Evolutionary conservation across 1,139 yeast genomes (phyloP).

Genomic region (Pichia terricola): DNA sequence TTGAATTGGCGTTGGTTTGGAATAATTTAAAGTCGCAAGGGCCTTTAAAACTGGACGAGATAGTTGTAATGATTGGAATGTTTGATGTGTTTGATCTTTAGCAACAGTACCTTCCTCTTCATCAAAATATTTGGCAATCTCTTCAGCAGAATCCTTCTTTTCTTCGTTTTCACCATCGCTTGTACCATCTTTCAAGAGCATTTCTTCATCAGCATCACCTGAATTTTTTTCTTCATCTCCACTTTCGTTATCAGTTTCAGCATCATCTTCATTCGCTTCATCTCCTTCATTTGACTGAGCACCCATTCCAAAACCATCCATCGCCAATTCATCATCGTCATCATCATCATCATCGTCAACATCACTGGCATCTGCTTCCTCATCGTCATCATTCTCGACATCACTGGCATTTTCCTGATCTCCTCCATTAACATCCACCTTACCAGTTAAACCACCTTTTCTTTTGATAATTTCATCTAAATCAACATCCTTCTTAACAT

Average conservation of each 20-base stretch:
- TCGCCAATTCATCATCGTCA: slow-evolving; percentile 48
- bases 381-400: slow-evolving; percentile 29
- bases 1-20: slow-evolving; percentile 88
- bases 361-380: slow-evolving; percentile 23
- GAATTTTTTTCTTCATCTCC: slow-evolving; percentile 41
- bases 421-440: slow-evolving; percentile 32
- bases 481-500: slow-evolving; percentile 57
- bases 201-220: slow-evolving; percentile 24
- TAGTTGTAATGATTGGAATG: slow-evolving; percentile 68
- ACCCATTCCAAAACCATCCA: slow-evolving; percentile 74
- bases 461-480: slow-evolving; percentile 76
- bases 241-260: slow-evolving; percentile 47
- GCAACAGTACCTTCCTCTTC: slow-evolving; percentile 40
- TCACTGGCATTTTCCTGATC: slow-evolving; percentile 12
- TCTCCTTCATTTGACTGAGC: slow-evolving; percentile 26
- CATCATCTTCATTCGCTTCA: slow-evolving; percentile 24
- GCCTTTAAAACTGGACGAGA: slow-evolving; percentile 89
- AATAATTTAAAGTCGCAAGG: slow-evolving; percentile 67
- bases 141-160: slow-evolving; percentile 59
- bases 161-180: slow-evolving; percentile 27
- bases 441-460: slow-evolving; percentile 58
- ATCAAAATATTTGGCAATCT: slow-evolving; percentile 59
- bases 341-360: slow-evolving; percentile 9
- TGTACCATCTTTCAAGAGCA: slow-evolving; percentile 19
- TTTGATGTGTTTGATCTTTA: slow-evolving; percentile 39